Evolutionary conservation across 768 basidiomycete genomes (phyloP), one percentile per base, ranked within the genome.

Genomic region (Lactarius vividus): DNA sequence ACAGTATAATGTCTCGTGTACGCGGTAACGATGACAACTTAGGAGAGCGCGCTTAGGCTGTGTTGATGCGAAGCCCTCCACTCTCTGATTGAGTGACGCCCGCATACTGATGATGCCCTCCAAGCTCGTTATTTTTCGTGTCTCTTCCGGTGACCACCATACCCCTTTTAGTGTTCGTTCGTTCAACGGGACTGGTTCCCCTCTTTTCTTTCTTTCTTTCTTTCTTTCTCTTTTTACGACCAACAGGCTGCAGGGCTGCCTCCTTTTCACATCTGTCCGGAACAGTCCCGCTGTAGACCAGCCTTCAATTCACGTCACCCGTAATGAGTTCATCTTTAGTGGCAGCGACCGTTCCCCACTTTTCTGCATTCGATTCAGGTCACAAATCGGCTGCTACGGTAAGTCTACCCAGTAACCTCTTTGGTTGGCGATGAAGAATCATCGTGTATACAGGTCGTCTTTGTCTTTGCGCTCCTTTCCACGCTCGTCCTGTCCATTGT

Each of bases 181-280:
- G 20, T 60, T 59, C 54, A 23, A 55, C 49, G 57, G 69, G 69
- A 64, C 71, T 18, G 66, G 64, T 58, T 69, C 67, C 65, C 61
- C 63, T 64, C 61, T 59, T 58, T 49, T 62, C 63, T 64, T 60
- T 59, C 57, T 49, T 62, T 66, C 64, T 57, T 57, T 42, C 62
- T 64, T 64, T 56, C 61, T 40, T 65, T 61, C 44, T 69, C 71
- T 71, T 67, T 67, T 71, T 67, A 73, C 70, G 40, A 64, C 68
- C 72, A 72, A 73, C 73, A 71, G 73, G 72, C 72, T 29, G 63
- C 69, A 75, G 80, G 78, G 73, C 76, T 73, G 69, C 71, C 74
- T 68, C 71, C 61, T 54, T 68, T 66, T 71, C 72, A 67, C 70
- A 67, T 72, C 71, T 73, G 70, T 71, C 68, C 54, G 70, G 69